Percentiles rank a stretch among this genome's conserved stretches.
Conservation (phyloP, 805 yeast genomes). For the Nakazawaea siamensis region DNA sequence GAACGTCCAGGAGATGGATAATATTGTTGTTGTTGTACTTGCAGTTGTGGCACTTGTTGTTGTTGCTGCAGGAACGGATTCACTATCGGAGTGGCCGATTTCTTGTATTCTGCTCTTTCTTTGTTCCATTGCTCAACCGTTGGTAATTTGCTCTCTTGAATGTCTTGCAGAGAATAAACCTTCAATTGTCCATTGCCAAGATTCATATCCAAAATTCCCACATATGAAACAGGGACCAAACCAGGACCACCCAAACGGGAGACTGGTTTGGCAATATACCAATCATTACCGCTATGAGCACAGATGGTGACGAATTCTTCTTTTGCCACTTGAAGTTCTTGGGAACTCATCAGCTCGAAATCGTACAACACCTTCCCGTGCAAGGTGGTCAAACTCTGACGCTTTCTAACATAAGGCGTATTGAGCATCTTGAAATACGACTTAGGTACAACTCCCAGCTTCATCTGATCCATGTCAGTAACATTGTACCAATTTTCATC, state of each 20-base stretch:
- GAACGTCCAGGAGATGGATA: constrained; percentile 3
- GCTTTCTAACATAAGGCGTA: constrained; percentile 28
- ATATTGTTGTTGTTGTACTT: not conserved
- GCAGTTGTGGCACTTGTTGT: not conserved
- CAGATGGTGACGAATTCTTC: constrained; percentile 90
- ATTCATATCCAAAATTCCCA: constrained; percentile 70
- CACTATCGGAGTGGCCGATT: constrained; percentile 7
- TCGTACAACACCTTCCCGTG: constrained; percentile 85
- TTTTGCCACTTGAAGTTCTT: constrained; percentile 75
- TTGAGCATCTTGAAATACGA: constrained; percentile 74
- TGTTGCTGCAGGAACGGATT: not conserved
- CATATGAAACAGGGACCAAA: constrained; percentile 84
- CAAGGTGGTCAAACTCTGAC: constrained; percentile 25
- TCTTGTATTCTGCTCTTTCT: constrained; percentile 79
- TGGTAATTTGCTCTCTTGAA: constrained; percentile 67
- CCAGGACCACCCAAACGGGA: constrained; percentile 97
- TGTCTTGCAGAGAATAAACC: constrained; percentile 43
- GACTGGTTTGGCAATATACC: constrained; percentile 97
- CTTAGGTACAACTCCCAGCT: constrained; percentile 83
- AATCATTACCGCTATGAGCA: constrained; percentile 93
- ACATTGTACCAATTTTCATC: constrained; percentile 80
- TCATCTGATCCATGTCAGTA: constrained; percentile 65
- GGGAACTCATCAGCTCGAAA: constrained; percentile 74
- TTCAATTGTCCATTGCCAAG: constrained; percentile 42
- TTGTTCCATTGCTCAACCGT: constrained; percentile 95